Conservation (phyloP, 257 asterid genomes). For the Salvia miltiorrhiza region DNA sequence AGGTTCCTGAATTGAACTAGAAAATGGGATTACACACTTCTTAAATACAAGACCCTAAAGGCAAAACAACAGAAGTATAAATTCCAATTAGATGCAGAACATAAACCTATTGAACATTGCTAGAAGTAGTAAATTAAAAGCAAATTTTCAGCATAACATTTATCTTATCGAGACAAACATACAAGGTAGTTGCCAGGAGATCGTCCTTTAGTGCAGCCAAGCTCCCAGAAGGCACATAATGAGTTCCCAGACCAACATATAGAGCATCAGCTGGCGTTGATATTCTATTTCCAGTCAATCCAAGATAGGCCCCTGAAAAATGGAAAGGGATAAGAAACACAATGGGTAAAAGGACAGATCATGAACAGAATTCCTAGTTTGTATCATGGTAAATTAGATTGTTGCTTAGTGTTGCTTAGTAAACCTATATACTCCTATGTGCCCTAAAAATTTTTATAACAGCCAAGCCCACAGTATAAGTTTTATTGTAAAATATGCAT, state of each 20-base stretch:
- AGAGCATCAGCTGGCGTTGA: slow-evolving; percentile 97
- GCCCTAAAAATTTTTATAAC: not conserved
- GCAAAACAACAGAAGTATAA: not conserved
- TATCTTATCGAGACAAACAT: slow-evolving; percentile 27
- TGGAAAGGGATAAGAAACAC: not conserved
- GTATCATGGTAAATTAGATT: not conserved
- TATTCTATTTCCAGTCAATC: slow-evolving; percentile 85
- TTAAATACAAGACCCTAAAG: slow-evolving; percentile 2
- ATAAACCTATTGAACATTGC: slow-evolving; percentile 1
- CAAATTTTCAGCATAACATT: not conserved
- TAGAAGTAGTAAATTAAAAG: not conserved
- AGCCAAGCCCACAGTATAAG: not conserved
- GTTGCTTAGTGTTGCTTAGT: too few species aligned
- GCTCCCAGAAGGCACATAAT: slow-evolving; percentile 83
- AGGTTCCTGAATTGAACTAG: not conserved
- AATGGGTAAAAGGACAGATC: not conserved
- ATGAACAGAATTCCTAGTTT: slow-evolving; percentile 4
- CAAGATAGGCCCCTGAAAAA: slow-evolving; percentile 88
- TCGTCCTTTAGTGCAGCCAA: slow-evolving; percentile 60
- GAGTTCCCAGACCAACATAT: slow-evolving; percentile 86
- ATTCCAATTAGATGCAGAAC: slow-evolving; percentile 1
- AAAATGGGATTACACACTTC: not conserved
- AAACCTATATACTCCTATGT: not conserved
- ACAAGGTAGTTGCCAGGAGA: slow-evolving; percentile 67
- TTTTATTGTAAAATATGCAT: not conserved